Percentiles rank a stretch among this genome's conserved stretches.
phyloP scores from a whole-genome alignment of 2,329 filamentous ascomycete species.

The Sclerotinia trifoliorum region DNA sequence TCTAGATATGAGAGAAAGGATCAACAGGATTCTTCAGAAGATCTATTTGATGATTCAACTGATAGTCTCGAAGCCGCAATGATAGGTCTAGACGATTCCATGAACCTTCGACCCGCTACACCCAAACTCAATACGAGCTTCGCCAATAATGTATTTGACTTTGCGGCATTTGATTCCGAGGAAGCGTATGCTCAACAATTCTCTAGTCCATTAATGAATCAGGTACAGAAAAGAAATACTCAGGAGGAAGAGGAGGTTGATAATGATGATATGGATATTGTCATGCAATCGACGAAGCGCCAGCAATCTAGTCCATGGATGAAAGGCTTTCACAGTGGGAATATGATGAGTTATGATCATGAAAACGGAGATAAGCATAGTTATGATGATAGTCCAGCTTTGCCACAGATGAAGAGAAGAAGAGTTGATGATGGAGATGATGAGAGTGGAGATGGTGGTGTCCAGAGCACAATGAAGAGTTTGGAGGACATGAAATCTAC shows the following conservation, averaged over 20 bases:
- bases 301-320: conserved; percentile 11
- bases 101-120: conserved; percentile 20
- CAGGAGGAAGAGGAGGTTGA: not conserved
- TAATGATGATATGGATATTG: not conserved
- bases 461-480: not conserved
- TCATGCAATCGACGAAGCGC: not conserved
- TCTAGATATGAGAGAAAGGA: not conserved
- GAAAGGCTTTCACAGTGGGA: not conserved
- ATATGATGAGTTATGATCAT: not conserved
- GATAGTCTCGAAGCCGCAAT: conserved; percentile 34
- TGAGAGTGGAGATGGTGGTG: not conserved
- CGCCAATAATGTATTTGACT: conserved; percentile 33
- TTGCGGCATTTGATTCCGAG: conserved; percentile 27
- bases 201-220: conserved; percentile 20
- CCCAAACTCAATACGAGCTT: conserved; percentile 32
- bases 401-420: conserved; percentile 28
- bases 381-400: conserved; percentile 17
- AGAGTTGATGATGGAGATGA: conserved; percentile 1
- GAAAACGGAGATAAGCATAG: not conserved
- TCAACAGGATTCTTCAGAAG: not conserved
- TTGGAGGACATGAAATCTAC: not conserved
- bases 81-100: conserved; percentile 32
- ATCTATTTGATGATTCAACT: conserved; percentile 14
- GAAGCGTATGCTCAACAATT: conserved; percentile 4
- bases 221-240: conserved; percentile 24